Conservation (phyloP, 805 yeast species). For the Monosporozyma siamensis region DNA sequence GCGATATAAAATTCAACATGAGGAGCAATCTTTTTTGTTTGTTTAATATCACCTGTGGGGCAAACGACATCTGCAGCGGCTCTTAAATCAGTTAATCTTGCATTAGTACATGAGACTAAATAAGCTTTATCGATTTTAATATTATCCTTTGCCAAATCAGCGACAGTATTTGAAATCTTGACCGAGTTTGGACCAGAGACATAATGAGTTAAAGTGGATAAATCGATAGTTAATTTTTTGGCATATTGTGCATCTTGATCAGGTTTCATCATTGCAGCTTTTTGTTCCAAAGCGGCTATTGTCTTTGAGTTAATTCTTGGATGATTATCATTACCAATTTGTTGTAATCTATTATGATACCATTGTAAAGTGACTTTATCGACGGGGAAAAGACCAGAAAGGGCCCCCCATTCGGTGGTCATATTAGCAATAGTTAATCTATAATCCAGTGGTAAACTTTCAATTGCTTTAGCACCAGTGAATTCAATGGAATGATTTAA, state of each 20-base stretch:
- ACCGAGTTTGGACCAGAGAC: conserved; percentile 97
- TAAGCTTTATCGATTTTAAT: conserved; percentile 87
- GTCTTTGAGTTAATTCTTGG: conserved; percentile 68
- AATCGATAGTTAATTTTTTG: conserved; percentile 74
- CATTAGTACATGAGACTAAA: conserved; percentile 95
- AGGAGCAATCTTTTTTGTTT: conserved; percentile 60
- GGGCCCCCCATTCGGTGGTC: conserved; percentile 99
- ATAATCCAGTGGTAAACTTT: conserved; percentile 64
- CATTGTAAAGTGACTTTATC: conserved; percentile 70
- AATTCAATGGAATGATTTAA: conserved; percentile 91
- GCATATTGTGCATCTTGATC: conserved; percentile 82
- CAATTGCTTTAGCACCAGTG: conserved; percentile 72
- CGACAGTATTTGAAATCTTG: conserved; percentile 72
- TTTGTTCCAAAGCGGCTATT: conserved; percentile 33
- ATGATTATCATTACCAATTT: conserved; percentile 44
- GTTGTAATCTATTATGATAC: conserved; percentile 55
- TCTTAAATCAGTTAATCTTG: conserved; percentile 82
- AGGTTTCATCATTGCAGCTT: conserved; percentile 30
- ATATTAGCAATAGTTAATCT: conserved; percentile 90
- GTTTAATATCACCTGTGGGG: conserved; percentile 22
- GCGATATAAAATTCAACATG: conserved; percentile 95
- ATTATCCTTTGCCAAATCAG: conserved; percentile 62
- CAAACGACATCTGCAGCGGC: conserved; percentile 87
- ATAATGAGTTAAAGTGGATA: conserved; percentile 73
- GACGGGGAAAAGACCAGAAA: conserved; percentile 95